A percentile compares a stretch with the other conserved stretches of the same genome.
Conservation (phyloP, 441 rosid genomes). For the Sinapis alba region DNA sequence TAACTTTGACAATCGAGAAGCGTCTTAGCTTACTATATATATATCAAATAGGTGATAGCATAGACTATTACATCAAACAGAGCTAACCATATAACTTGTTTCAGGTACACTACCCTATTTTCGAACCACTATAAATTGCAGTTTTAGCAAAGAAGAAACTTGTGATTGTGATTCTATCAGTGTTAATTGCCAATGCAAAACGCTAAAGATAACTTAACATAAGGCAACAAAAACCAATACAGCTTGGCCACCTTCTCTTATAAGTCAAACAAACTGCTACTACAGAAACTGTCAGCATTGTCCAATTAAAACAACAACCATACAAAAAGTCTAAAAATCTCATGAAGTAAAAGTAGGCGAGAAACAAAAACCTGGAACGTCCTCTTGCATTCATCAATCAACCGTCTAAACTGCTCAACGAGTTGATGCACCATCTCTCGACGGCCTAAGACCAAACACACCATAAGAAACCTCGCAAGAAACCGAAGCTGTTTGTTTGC, state of each 20-base stretch:
- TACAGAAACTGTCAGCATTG: neutral
- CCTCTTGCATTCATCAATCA: slow-evolving; percentile 92
- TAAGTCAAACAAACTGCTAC: slow-evolving; percentile 1
- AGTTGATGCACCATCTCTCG: slow-evolving; percentile 84
- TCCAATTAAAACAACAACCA: neutral
- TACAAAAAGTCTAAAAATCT: neutral
- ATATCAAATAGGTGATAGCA: slow-evolving; percentile 16
- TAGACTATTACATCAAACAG: slow-evolving; percentile 15
- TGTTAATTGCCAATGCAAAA: neutral
- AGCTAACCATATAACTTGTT: no score
- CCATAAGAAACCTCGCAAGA: slow-evolving; percentile 90
- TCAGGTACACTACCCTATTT: neutral
- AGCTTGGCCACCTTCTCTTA: neutral
- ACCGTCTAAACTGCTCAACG: slow-evolving; percentile 76
- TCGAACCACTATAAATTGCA: neutral
- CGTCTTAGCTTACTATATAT: slow-evolving; percentile 30
- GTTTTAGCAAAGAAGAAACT: neutral
- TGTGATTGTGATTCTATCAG: neutral
- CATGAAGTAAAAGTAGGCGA: neutral
- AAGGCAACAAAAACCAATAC: neutral
- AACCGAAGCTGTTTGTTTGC: slow-evolving; percentile 93
- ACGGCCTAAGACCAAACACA: slow-evolving; percentile 81
- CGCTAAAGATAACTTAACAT: neutral
- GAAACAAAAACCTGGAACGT: slow-evolving; percentile 69
- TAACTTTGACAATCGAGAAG: slow-evolving; percentile 1